A percentile compares a stretch with the other conserved stretches of the same genome.
Evolutionary conservation across 1,284 basidiomycete genomes (phyloP).

Genomic region (Fomitopsis schrenkii): DNA sequence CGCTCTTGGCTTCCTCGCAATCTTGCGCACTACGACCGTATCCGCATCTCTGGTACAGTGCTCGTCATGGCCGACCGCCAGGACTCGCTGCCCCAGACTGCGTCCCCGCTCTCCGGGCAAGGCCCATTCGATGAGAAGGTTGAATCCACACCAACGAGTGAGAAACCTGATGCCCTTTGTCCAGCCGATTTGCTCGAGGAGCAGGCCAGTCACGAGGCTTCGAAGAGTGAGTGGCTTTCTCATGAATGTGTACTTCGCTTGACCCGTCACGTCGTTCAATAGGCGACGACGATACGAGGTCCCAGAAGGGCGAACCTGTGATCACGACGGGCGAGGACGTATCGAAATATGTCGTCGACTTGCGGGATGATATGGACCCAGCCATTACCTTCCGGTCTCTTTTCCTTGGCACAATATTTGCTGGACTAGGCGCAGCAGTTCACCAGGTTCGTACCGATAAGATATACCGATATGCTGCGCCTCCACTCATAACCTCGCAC

Average conservation of each 20-base stretch:
- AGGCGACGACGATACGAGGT: constrained; percentile 28
- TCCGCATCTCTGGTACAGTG: background rate
- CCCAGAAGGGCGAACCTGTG: constrained; percentile 49
- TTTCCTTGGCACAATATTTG: constrained; percentile 52
- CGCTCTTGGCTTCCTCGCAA: background rate
- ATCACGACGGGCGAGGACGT: constrained; percentile 54
- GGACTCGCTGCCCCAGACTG: background rate
- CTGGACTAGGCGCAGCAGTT: constrained; percentile 49
- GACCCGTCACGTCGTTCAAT: background rate
- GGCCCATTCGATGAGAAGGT: background rate
- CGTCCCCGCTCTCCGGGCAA: background rate
- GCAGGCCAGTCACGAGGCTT: background rate
- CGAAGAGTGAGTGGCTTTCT: background rate
- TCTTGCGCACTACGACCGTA: background rate
- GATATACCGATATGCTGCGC: background rate
- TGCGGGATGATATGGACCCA: constrained; percentile 58
- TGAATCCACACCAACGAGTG: background rate
- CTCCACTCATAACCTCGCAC: background rate
- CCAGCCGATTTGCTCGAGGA: background rate
- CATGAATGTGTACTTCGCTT: background rate
- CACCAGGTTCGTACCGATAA: constrained; percentile 33
- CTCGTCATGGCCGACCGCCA: background rate
- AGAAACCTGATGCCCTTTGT: background rate
- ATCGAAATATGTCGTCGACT: constrained; percentile 52
- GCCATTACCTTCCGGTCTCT: constrained; percentile 57